phyloP scores from a whole-genome alignment of 2,329 filamentous ascomycete species.

The Magnaporthales sp. region DNA sequence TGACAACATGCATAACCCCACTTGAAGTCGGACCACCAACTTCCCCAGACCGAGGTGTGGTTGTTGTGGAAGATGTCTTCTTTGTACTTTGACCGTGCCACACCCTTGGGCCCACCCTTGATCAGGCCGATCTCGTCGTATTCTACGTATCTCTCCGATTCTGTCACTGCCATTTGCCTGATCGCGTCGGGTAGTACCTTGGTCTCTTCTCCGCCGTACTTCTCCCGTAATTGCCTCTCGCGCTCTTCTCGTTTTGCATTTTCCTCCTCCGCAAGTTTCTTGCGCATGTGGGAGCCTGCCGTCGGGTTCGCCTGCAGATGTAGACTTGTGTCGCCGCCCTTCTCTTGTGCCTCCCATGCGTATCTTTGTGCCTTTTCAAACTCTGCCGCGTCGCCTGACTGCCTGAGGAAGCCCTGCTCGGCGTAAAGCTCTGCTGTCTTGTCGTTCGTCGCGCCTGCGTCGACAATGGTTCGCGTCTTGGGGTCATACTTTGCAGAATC shows the following conservation, averaged over 20 bases:
- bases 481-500: constrained; percentile 98
- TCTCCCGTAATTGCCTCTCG: constrained; percentile 64
- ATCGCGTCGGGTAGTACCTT: constrained; percentile 46
- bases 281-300: constrained; percentile 75
- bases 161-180: constrained; percentile 59
- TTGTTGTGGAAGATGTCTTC: constrained; percentile 88
- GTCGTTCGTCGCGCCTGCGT: constrained; percentile 72
- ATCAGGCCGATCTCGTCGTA: constrained; percentile 86
- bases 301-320: constrained; percentile 97
- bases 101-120: constrained; percentile 73
- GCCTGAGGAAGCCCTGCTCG: constrained; percentile 85
- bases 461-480: constrained; percentile 86
- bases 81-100: constrained; percentile 80
- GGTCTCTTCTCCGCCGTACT: constrained; percentile 64
- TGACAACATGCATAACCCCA: constrained; percentile 98
- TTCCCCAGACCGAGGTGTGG: constrained; percentile 88
- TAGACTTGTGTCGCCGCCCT: constrained; percentile 64
- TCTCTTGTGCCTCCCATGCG: constrained; percentile 93
- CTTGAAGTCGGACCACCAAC: constrained; percentile 92
- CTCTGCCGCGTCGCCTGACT: constrained; percentile 83
- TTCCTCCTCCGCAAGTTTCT: constrained; percentile 68
- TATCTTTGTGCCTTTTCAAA: constrained; percentile 86
- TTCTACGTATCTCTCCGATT: constrained; percentile 83
- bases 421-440: constrained; percentile 76
- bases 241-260: constrained; percentile 60